Percentiles rank a stretch among this genome's conserved stretches.
phyloP scores from a whole-genome alignment of 495 filamentous ascomycete species.

The Penicillium angulare region DNA sequence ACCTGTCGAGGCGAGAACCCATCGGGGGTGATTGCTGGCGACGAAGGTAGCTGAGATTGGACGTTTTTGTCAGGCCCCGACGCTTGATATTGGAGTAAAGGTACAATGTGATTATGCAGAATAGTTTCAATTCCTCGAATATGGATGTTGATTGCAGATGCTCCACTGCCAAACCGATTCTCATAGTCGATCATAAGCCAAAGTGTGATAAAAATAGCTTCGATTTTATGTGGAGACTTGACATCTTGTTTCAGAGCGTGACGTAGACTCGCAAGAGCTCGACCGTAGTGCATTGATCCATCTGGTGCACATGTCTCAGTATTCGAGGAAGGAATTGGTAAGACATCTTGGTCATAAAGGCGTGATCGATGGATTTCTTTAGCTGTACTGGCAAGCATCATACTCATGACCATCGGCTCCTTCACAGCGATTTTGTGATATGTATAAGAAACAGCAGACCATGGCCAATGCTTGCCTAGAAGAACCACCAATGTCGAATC shows the following conservation, averaged over 20 bases:
- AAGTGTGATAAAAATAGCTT: slow-evolving; percentile 34
- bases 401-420: slow-evolving; percentile 36
- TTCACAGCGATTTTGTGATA: slow-evolving; percentile 32
- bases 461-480: slow-evolving; percentile 37
- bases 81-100: slow-evolving; percentile 16
- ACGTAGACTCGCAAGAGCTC: slow-evolving; percentile 29
- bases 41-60: background rate
- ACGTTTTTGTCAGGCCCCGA: background rate
- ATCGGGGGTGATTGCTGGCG: background rate
- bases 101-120: slow-evolving; percentile 32
- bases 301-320: slow-evolving; percentile 20
- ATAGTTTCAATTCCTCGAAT: slow-evolving; percentile 30
- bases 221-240: slow-evolving; percentile 25
- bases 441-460: slow-evolving; percentile 32
- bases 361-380: slow-evolving; percentile 27
- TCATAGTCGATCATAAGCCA: slow-evolving; percentile 40
- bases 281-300: slow-evolving; percentile 29
- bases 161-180: slow-evolving; percentile 33
- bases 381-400: slow-evolving; percentile 34
- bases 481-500: slow-evolving; percentile 31
- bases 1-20: background rate
- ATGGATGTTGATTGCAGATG: slow-evolving; percentile 32
- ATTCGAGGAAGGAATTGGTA: slow-evolving; percentile 1
- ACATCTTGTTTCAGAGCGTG: slow-evolving; percentile 30
- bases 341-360: slow-evolving; percentile 17